Base-by-base conservation (phyloP, 2,329 filamentous ascomycete species). In the Colletotrichum theobromicola region DNA sequence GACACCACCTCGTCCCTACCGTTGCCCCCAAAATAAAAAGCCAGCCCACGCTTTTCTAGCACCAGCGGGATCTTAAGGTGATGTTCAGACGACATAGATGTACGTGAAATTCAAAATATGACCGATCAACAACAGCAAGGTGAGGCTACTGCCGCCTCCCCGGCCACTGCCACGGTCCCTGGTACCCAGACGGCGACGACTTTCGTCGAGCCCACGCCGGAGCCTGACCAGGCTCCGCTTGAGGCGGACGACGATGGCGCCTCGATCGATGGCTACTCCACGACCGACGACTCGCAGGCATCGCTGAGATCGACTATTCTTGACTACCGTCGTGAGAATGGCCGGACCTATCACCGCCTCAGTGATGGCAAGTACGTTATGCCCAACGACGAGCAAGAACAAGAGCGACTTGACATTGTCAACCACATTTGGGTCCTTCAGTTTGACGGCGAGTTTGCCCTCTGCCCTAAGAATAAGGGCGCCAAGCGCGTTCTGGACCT, bases 361-460 rank as follows among this genome's bases (percentile, higher is more conserved):
- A 78, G 79, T 61, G 75, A 77, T 42, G 79, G 79, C 34, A 81
- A 79, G 76, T 80, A 80, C 68, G 68, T 77, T 2, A 58, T 79
- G 12, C 77, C 77, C 2, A 80, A 79, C 66, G 79, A 81, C 61
- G 77, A 78, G 13, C 24, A 18, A 4, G 72, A 71, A 10, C 67
- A 55, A 10, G 62, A 62, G 4, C 61, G 62, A 1, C 53, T 70
- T 4, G 82, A 85, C 70, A 75, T 85, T 0, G 82, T 84, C 76
- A 83, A 85, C 69, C 80, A 84, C 42, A 68, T 84, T 0, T 83
- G 81, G 55, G 55, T 74, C 0, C 72, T 85, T 6, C 83, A 81
- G 0, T 77, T 83, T 18, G 78, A 80, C 2, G 79, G 79, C 7
- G 80, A 81, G 34, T 77, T 84, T 0, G 80, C 75, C 50, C 37